Percentiles rank a stretch among this genome's conserved stretches.
phyloP scores from a whole-genome alignment of 768 basidiomycete species.

The Pleurotus tuoliensis region DNA sequence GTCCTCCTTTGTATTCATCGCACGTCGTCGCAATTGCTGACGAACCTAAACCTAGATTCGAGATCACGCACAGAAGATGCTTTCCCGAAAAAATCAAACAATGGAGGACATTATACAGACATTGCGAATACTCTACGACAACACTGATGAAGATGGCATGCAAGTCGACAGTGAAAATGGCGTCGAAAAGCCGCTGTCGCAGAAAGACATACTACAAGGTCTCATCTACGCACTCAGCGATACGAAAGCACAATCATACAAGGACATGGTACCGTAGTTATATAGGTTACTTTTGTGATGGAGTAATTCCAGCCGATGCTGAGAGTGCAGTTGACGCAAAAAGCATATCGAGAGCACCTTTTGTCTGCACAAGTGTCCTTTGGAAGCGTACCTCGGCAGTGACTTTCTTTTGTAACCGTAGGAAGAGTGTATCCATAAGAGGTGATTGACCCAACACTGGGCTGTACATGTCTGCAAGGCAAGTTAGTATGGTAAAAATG shows the following conservation, averaged over 20 bases:
- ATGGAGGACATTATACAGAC: constrained; percentile 70
- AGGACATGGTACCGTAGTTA: background rate
- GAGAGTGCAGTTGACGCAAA: constrained; percentile 47
- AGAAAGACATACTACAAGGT: constrained; percentile 64
- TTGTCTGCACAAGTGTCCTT: constrained; percentile 74
- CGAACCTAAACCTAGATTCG: constrained; percentile 55
- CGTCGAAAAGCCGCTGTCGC: constrained; percentile 42
- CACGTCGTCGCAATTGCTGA: background rate
- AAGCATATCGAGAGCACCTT: constrained; percentile 91
- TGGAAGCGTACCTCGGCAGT: constrained; percentile 84
- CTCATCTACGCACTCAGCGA: constrained; percentile 58
- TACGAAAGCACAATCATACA: constrained; percentile 10
- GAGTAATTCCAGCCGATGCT: background rate
- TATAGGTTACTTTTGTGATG: background rate
- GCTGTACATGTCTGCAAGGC: constrained; percentile 76
- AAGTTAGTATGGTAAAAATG: constrained; percentile 6
- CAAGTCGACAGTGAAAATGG: constrained; percentile 20
- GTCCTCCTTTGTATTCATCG: constrained; percentile 20
- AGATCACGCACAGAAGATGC: constrained; percentile 69
- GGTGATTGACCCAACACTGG: constrained; percentile 93
- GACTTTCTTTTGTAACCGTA: constrained; percentile 81
- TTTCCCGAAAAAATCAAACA: constrained; percentile 67
- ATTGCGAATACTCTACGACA: constrained; percentile 67
- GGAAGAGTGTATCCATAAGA: constrained; percentile 81
- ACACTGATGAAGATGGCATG: constrained; percentile 53